These are phyloP conservation scores for Penicillium pulvis DNA, from an alignment of 495 filamentous ascomycete genomes.

Conservation along the genomic window DNA sequence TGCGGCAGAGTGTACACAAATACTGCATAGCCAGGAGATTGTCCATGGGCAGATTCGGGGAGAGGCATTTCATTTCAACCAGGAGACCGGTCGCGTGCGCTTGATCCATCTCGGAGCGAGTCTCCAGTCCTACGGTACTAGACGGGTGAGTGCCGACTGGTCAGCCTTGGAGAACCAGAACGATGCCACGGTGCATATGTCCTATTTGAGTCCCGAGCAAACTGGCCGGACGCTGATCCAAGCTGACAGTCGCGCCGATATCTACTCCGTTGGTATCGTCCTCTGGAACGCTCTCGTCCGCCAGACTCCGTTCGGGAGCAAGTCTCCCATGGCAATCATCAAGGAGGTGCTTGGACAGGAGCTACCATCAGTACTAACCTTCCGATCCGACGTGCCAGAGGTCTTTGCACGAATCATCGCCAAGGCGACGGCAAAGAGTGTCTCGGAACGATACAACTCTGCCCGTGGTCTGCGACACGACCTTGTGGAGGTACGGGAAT, in stretches of 20 bases:
- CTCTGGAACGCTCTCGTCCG: conserved; percentile 73
- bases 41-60: conserved; percentile 74
- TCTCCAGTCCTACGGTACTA: conserved; percentile 55
- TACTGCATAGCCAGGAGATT: conserved; percentile 68
- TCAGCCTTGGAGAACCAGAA: not conserved
- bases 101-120: conserved; percentile 74
- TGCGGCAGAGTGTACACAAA: conserved; percentile 68
- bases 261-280: conserved; percentile 71
- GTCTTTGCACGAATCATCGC: conserved; percentile 67
- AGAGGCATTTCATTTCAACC: conserved; percentile 73
- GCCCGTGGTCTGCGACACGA: conserved; percentile 68
- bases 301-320: conserved; percentile 64
- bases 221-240: conserved; percentile 75
- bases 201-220: conserved; percentile 57
- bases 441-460: conserved; percentile 72
- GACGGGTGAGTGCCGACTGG: not conserved
- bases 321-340: conserved; percentile 70
- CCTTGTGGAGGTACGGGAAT: conserved; percentile 58
- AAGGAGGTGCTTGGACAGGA: conserved; percentile 67
- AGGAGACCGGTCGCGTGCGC: conserved; percentile 61
- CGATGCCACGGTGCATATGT: not conserved
- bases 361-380: conserved; percentile 63
- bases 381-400: conserved; percentile 68
- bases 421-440: conserved; percentile 74
- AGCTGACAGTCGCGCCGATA: conserved; percentile 73